phyloP scores from a whole-genome alignment of 108 stramenopile species.

The Skeletonema marinoi region DNA sequence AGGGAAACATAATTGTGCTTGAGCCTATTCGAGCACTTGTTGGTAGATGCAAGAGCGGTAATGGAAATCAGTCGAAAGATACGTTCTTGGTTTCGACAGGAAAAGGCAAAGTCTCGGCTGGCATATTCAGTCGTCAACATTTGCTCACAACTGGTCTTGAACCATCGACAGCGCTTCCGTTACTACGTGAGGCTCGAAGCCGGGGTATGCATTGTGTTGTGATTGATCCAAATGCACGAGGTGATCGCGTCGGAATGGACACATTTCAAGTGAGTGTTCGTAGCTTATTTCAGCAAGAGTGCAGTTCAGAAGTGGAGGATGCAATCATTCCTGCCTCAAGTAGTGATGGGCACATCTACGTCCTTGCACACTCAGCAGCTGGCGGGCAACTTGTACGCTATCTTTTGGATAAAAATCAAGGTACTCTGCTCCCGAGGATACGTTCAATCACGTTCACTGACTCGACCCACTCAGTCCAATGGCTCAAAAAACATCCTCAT shows the following conservation, averaged over 20 bases:
- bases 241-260: conserved; percentile 61
- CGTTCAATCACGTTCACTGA: conserved; percentile 79
- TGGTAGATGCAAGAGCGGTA: conserved; percentile 17
- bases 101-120: conserved; percentile 79
- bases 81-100: conserved; percentile 69
- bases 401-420: conserved; percentile 53
- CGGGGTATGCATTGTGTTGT: conserved; percentile 72
- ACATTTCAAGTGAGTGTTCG: conserved; percentile 62
- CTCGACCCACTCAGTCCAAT: conserved; percentile 81
- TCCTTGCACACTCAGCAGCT: conserved; percentile 75
- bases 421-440: conserved; percentile 31
- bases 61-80: conserved; percentile 25
- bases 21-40: conserved; percentile 70
- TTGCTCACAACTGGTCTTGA: conserved; percentile 68
- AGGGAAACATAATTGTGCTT: conserved; percentile 1
- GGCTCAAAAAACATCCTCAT: conserved; percentile 51
- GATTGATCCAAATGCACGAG: conserved; percentile 77
- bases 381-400: conserved; percentile 74
- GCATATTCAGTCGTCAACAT: conserved; percentile 76
- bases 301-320: not conserved
- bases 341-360: conserved; percentile 45
- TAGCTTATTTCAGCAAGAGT: conserved; percentile 36
- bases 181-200: conserved; percentile 60
- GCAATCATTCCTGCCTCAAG: conserved; percentile 7
- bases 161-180: conserved; percentile 65